Percentiles rank a stretch among this genome's conserved stretches.
Evolutionary conservation across 169 alveolate genomes (phyloP).

Genomic region (Eimeria tenella): DNA sequence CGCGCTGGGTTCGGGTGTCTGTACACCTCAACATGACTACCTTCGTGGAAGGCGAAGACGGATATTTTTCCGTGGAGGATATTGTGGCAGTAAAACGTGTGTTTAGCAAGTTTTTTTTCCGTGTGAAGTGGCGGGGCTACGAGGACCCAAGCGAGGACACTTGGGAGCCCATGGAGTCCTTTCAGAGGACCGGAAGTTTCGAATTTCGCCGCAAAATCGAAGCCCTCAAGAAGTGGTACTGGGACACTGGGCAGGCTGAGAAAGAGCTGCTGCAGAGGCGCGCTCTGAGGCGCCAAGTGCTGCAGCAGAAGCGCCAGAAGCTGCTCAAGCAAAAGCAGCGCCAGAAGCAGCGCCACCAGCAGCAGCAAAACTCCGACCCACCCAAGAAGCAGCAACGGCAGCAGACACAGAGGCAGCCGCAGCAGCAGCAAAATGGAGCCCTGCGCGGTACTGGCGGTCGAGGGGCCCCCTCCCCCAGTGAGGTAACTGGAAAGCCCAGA

Average conservation of each 20-base stretch:
- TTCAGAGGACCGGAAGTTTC: not conserved
- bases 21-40: not conserved
- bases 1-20: too few species aligned
- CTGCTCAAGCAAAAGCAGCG: not conserved
- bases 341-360: not conserved
- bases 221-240: conserved; percentile 14
- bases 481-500: too few species aligned
- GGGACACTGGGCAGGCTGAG: conserved; percentile 45
- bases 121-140: conserved; percentile 34
- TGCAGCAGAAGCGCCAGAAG: not conserved
- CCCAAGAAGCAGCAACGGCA: not conserved
- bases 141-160: conserved; percentile 3
- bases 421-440: not conserved
- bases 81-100: not conserved
- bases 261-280: conserved; percentile 28
- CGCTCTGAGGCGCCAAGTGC: not conserved
- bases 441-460: not conserved
- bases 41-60: conserved; percentile 36
- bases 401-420: too few species aligned
- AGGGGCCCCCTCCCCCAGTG: not conserved
- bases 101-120: conserved; percentile 12
- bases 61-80: not conserved
- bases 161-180: conserved; percentile 36
- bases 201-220: conserved; percentile 1
- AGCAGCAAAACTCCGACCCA: not conserved